Evolutionary conservation across 305 asterid species (phyloP).

Genomic region (Vinca major): DNA sequence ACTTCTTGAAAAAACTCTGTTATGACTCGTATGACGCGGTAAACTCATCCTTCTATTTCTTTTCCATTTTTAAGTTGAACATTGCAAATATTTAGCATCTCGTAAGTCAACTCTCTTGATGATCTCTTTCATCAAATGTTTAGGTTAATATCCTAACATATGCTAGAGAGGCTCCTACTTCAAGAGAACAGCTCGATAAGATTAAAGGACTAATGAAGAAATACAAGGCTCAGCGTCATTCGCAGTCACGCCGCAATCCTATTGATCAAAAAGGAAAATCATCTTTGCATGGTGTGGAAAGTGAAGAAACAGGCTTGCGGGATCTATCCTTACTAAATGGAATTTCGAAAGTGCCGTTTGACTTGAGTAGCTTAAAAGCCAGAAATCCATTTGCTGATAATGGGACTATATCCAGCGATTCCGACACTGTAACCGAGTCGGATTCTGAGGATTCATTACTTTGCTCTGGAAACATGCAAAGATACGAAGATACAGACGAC

Average conservation of each 20-base stretch:
- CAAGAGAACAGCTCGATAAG: constrained; percentile 56
- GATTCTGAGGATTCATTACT: constrained; percentile 63
- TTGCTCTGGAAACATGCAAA: constrained; percentile 57
- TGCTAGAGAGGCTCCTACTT: constrained; percentile 68
- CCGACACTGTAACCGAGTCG: constrained; percentile 35
- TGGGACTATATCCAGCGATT: constrained; percentile 33
- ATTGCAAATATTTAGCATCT: background rate
- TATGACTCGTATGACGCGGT: constrained; percentile 85
- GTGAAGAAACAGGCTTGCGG: constrained; percentile 66
- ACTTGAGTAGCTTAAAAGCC: constrained; percentile 35
- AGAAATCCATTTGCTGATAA: constrained; percentile 24
- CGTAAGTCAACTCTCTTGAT: background rate
- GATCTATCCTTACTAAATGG: constrained; percentile 43
- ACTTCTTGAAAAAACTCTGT: constrained; percentile 60
- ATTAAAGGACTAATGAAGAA: constrained; percentile 51
- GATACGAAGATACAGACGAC: constrained; percentile 51
- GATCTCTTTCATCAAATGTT: background rate
- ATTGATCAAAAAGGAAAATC: constrained; percentile 63
- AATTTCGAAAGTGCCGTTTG: constrained; percentile 40
- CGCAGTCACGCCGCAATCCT: constrained; percentile 43
- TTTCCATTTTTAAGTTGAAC: background rate
- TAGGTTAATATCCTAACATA: constrained; percentile 92
- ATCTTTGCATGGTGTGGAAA: constrained; percentile 59
- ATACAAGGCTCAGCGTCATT: constrained; percentile 33
- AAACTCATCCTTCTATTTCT: constrained; percentile 15